Conservation (phyloP, 371 early-diverging fungal species). For the Syncephalastrum contaminatum region DNA sequence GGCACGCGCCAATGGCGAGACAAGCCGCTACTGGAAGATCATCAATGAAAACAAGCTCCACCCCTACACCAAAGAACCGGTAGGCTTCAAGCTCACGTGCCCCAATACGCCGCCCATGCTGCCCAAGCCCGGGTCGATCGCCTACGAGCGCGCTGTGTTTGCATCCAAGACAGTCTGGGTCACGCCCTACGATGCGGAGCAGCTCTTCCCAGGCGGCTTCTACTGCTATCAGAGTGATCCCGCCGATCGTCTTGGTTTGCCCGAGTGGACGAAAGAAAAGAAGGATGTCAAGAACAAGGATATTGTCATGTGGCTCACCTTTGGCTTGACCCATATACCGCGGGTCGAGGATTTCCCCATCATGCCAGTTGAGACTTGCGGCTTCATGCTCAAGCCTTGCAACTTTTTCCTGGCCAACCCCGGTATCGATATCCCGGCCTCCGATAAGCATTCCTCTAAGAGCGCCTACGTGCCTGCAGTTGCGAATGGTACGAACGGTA, state of each 20-base stretch:
- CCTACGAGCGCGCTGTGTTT: conserved; percentile 45
- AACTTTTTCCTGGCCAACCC: conserved; percentile 10
- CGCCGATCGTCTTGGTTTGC: conserved; percentile 21
- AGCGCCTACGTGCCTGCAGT: conserved; percentile 6
- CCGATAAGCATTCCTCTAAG: not conserved
- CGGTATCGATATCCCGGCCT: conserved; percentile 10
- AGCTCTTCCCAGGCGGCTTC: conserved; percentile 48
- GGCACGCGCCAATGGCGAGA: conserved; percentile 20
- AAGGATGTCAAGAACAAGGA: conserved; percentile 35
- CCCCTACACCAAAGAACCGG: conserved; percentile 37
- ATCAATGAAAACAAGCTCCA: conserved; percentile 37
- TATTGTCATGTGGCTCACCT: conserved; percentile 48
- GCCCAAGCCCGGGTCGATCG: conserved; percentile 43
- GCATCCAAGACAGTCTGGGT: conserved; percentile 49
- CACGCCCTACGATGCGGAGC: conserved; percentile 40
- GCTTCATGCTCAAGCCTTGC: conserved; percentile 40
- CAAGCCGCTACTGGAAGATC: conserved; percentile 40
- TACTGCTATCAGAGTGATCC: conserved; percentile 44
- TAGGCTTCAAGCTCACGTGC: conserved; percentile 35
- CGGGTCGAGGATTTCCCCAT: conserved; percentile 54
- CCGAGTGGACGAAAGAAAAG: conserved; percentile 28
- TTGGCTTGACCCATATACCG: conserved; percentile 48
- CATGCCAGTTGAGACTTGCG: conserved; percentile 52
- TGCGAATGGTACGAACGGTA: not conserved
- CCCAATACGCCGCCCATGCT: conserved; percentile 34